Percentiles rank a stretch among this genome's conserved stretches.
Conservation (phyloP, 1,284 basidiomycete genomes). For the Mycosarcoma maydis region DNA sequence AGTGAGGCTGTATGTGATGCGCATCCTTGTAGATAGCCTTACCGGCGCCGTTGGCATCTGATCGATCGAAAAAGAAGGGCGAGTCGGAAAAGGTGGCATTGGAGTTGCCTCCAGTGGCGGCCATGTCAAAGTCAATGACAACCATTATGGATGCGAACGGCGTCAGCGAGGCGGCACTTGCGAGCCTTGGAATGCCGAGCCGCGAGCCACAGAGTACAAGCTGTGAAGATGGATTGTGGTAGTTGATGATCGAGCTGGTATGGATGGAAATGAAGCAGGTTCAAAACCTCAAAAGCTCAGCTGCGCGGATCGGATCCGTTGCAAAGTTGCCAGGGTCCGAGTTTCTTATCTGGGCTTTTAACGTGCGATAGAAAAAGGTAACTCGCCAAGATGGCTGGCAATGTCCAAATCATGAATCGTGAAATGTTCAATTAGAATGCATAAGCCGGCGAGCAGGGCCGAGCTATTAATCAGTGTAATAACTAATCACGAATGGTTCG, state of each 20-base stretch:
- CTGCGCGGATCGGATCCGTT: constrained; percentile 6
- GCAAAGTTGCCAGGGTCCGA: constrained; percentile 13
- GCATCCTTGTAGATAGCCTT: constrained; percentile 50
- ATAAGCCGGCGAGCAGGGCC: too few species aligned
- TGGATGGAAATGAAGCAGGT: too few species aligned
- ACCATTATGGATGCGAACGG: constrained; percentile 46
- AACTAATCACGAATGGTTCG: too few species aligned
- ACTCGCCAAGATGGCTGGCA: constrained; percentile 9
- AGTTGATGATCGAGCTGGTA: too few species aligned
- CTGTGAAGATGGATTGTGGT: too few species aligned
- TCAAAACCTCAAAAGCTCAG: constrained; percentile 27
- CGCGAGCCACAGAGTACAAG: too few species aligned
- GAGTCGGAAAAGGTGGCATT: constrained; percentile 60
- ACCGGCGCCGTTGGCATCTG: constrained; percentile 38
- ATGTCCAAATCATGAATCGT: too few species aligned
- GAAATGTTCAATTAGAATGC: too few species aligned
- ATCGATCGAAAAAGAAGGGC: constrained; percentile 64
- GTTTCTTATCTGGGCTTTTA: too few species aligned
- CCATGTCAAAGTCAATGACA: constrained; percentile 60
- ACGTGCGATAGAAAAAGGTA: constrained; percentile 4
- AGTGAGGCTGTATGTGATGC: constrained; percentile 57
- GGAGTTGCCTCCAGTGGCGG: constrained; percentile 30
- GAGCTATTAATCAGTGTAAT: too few species aligned
- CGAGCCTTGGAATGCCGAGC: neutral
- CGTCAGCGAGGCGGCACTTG: neutral